Evolutionary conservation across 352 stramenopile genomes (phyloP).

Genomic region (Pythium folliculosum): DNA sequence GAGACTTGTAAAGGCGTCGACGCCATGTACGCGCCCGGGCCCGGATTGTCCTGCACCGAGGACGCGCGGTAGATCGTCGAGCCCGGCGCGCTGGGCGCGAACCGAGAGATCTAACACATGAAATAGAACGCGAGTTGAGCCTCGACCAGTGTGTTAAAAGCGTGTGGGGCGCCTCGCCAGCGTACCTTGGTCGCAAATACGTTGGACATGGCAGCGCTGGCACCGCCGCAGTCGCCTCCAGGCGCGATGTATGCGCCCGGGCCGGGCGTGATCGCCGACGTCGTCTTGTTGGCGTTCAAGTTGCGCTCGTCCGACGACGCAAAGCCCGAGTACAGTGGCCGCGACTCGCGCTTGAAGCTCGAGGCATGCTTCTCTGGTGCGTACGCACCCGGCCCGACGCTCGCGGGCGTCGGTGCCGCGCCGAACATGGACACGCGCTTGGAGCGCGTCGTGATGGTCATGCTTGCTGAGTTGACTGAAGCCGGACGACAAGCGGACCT

Average conservation of each 20-base stretch:
- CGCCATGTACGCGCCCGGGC: conserved; percentile 34
- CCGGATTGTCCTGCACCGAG: conserved; percentile 74
- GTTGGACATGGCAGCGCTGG: conserved; percentile 42
- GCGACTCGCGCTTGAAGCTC: conserved; percentile 44
- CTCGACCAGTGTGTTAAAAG: neutral
- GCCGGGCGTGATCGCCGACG: conserved; percentile 71
- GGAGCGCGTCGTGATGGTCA: conserved; percentile 82
- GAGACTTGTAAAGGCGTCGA: neutral
- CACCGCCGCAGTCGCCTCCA: conserved; percentile 14
- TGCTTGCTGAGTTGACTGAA: conserved; percentile 15
- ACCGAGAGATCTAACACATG: conserved; percentile 57
- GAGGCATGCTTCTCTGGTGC: conserved; percentile 47
- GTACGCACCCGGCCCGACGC: conserved; percentile 71
- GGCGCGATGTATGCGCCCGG: conserved; percentile 57
- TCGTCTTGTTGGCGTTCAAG: conserved; percentile 81
- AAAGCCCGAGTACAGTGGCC: conserved; percentile 68
- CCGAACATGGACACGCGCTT: conserved; percentile 72
- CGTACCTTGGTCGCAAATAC: conserved; percentile 70
- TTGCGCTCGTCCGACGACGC: conserved; percentile 68
- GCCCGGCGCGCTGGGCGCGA: conserved; percentile 67
- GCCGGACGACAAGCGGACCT: neutral
- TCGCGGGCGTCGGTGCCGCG: conserved; percentile 42
- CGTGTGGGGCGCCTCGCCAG: neutral
- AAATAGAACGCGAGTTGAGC: neutral
- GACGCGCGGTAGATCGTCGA: conserved; percentile 70